These are phyloP conservation scores for Xerocomus spinulosus DNA, from an alignment of 768 basidiomycete species.

Conservation along the genomic window DNA sequence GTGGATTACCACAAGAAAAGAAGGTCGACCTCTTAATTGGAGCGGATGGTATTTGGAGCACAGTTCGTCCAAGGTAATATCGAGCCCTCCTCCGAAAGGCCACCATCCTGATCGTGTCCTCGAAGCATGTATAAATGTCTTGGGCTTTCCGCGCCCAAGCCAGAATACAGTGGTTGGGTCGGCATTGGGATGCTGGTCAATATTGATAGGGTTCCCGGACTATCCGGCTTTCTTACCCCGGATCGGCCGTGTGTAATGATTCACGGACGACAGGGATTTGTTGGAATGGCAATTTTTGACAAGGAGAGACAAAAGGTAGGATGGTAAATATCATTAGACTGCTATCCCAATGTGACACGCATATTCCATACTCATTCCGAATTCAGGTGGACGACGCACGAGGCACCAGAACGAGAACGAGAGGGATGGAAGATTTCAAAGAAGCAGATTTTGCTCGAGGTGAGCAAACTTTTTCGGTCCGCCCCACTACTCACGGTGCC, in stretches of 20 bases:
- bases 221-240: constrained; percentile 15
- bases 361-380: not conserved
- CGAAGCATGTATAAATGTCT: constrained; percentile 23
- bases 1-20: constrained; percentile 16
- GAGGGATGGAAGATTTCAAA: constrained; percentile 29
- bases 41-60: constrained; percentile 32
- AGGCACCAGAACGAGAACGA: constrained; percentile 22
- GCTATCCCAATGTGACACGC: not conserved
- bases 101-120: not conserved
- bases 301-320: constrained; percentile 20
- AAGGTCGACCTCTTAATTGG: constrained; percentile 30
- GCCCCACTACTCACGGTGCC: not conserved
- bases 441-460: constrained; percentile 19
- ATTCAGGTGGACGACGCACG: constrained; percentile 28
- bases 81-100: not conserved
- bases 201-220: constrained; percentile 18
- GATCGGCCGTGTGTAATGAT: constrained; percentile 29
- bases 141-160: constrained; percentile 15
- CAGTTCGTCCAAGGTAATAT: constrained; percentile 21
- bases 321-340: constrained; percentile 15
- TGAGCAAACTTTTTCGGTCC: not conserved
- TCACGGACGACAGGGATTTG: constrained; percentile 23
- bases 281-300: constrained; percentile 27
- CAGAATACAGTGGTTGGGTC: constrained; percentile 29
- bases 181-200: constrained; percentile 19